phyloP scores from a whole-genome alignment of 2,329 filamentous ascomycete genomes.

The Aspergillus calidoustus region DNA sequence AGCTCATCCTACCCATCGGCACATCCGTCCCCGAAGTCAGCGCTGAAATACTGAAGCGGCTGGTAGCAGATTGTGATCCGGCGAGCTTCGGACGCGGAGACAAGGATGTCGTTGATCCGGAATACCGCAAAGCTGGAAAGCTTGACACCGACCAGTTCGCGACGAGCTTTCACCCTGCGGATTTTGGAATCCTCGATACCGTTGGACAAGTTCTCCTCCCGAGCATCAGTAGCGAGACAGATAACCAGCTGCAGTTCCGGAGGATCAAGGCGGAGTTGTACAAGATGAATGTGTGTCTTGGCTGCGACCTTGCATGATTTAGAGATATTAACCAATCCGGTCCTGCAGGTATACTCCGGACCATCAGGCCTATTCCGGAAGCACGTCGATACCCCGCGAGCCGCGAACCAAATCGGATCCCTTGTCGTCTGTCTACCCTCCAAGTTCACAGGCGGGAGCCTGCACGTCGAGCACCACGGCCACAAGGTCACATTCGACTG shows the following conservation, averaged over 20 bases:
- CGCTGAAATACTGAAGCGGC: conserved; percentile 10
- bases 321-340: too few species aligned
- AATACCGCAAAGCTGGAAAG: conserved; percentile 58
- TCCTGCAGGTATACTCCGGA: conserved; percentile 53
- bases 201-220: conserved; percentile 54
- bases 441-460: conserved; percentile 36
- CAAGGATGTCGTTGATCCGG: conserved; percentile 56
- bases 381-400: conserved; percentile 60
- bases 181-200: conserved; percentile 57
- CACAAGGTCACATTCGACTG: conserved; percentile 34
- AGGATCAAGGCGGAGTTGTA: conserved; percentile 59
- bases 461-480: conserved; percentile 40
- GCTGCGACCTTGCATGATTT: too few species aligned
- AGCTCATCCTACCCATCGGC: conserved; percentile 13
- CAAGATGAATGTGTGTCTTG: conserved; percentile 56
- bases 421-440: conserved; percentile 58
- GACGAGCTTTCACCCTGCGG: conserved; percentile 57
- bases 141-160: conserved; percentile 55
- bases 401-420: conserved; percentile 55
- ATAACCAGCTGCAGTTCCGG: conserved; percentile 25
- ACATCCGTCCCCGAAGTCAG: not conserved
- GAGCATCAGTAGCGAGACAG: conserved; percentile 21
- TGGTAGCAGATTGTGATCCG: conserved; percentile 44
- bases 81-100: conserved; percentile 56
- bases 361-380: conserved; percentile 57